Evolutionary conservation across 768 basidiomycete species (phyloP).

Genomic region (Tubosaeta sp.): DNA sequence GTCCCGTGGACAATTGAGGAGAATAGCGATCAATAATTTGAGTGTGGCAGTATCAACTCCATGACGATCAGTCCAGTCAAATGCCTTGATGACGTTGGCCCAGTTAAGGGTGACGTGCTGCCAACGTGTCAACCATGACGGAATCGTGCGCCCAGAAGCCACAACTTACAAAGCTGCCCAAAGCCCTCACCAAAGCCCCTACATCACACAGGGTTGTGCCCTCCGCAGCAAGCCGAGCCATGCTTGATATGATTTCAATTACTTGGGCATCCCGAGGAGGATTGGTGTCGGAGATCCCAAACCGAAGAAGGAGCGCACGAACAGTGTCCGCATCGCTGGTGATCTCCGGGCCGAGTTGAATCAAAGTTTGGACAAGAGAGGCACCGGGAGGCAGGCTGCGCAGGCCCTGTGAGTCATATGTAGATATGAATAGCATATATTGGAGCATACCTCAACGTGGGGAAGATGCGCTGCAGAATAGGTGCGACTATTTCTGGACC

Average conservation of each 20-base stretch:
- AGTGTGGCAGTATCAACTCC: conserved; percentile 87
- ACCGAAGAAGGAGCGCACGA: conserved; percentile 65
- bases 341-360: conserved; percentile 76
- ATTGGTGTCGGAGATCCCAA: conserved; percentile 66
- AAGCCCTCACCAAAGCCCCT: conserved; percentile 64
- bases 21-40: conserved; percentile 83
- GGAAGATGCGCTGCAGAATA: conserved; percentile 69
- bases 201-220: conserved; percentile 72
- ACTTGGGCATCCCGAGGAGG: conserved; percentile 71
- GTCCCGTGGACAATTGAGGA: conserved; percentile 76
- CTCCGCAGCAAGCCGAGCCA: conserved; percentile 69
- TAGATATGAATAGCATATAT: conserved; percentile 9
- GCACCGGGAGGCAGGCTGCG: conserved; percentile 61
- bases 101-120: conserved; percentile 71
- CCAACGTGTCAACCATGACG: conserved; percentile 10
- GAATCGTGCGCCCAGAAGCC: background rate
- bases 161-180: conserved; percentile 67
- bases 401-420: conserved; percentile 13
- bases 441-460: conserved; percentile 61
- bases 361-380: conserved; percentile 68
- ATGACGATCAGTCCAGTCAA: conserved; percentile 79
- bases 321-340: conserved; percentile 70
- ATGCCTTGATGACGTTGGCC: conserved; percentile 77
- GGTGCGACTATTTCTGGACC: conserved; percentile 72
- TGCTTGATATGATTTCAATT: conserved; percentile 62